Percentiles rank a stretch among this genome's conserved stretches.
Conservation (phyloP, 2,329 filamentous ascomycete species). For the Beauveria asiatica region DNA sequence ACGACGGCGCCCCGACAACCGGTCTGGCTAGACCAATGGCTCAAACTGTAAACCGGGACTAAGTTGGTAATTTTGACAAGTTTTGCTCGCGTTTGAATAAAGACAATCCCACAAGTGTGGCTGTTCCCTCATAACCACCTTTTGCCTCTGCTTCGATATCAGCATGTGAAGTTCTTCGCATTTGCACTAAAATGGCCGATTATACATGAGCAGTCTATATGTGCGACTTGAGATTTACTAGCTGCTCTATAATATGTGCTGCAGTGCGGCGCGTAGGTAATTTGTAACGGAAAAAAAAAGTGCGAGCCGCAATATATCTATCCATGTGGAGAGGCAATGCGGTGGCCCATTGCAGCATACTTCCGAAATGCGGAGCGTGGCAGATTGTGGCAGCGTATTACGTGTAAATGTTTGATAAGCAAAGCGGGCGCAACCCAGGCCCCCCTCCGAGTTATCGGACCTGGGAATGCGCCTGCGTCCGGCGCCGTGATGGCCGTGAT, state of each 20-base stretch:
- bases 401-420: constrained; percentile 1
- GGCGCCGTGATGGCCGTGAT: constrained; percentile 22
- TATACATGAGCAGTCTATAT: too few relatives aligned
- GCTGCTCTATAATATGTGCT: neutral
- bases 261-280: too few relatives aligned
- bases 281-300: neutral
- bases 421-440: neutral
- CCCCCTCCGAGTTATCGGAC: constrained; percentile 7
- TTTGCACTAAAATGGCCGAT: neutral
- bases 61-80: neutral
- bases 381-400: neutral
- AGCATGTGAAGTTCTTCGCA: neutral
- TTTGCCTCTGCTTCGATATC: neutral
- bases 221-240: too few relatives aligned
- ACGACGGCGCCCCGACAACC: neutral
- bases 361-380: constrained; percentile 6
- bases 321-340: constrained; percentile 6
- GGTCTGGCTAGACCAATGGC: neutral
- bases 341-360: neutral
- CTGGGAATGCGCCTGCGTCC: constrained; percentile 11
- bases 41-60: neutral
- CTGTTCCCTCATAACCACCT: too few relatives aligned
- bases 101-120: neutral
- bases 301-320: constrained; percentile 6
- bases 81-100: neutral